A percentile compares a stretch with the other conserved stretches of the same genome.
Evolutionary conservation across 179 eudicot genomes (phyloP).

Genomic region (Nepenthes alata): DNA sequence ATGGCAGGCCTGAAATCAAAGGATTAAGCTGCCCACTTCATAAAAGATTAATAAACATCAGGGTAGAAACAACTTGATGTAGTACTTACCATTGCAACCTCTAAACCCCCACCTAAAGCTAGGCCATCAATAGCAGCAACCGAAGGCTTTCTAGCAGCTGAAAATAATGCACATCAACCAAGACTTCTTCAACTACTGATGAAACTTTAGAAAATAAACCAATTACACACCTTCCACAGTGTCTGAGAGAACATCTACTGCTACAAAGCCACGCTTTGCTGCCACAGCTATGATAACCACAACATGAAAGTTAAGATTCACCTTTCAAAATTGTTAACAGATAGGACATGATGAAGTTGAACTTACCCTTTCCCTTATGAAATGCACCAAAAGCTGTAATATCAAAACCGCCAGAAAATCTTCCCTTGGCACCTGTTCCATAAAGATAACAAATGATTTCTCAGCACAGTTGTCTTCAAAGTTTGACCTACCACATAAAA

Average conservation of each 20-base stretch:
- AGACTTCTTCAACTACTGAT: not conserved
- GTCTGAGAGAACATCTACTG: conserved; percentile 73
- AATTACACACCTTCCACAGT: conserved; percentile 51
- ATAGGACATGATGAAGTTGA: not conserved
- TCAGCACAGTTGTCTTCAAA: not conserved
- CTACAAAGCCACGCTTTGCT: conserved; percentile 72
- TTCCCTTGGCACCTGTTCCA: conserved; percentile 69
- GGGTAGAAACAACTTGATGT: not conserved
- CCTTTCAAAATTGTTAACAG: not conserved
- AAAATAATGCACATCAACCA: conserved; percentile 2
- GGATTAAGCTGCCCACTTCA: not conserved
- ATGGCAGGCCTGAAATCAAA: conserved; percentile 56
- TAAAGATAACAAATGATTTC: conserved; percentile 8
- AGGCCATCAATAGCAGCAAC: conserved; percentile 95
- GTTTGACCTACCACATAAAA: conserved; percentile 2
- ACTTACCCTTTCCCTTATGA: conserved; percentile 52
- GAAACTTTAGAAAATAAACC: not conserved
- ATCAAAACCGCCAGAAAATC: conserved; percentile 91
- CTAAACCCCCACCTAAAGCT: conserved; percentile 91
- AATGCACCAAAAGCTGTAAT: conserved; percentile 63
- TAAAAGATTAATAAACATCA: not conserved
- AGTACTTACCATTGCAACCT: conserved; percentile 81
- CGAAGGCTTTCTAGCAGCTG: conserved; percentile 82
- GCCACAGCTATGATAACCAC: conserved; percentile 31
- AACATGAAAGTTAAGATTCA: not conserved